Conservation (phyloP, 169 alveolate genomes). For the Cryptosporidium sp. region DNA sequence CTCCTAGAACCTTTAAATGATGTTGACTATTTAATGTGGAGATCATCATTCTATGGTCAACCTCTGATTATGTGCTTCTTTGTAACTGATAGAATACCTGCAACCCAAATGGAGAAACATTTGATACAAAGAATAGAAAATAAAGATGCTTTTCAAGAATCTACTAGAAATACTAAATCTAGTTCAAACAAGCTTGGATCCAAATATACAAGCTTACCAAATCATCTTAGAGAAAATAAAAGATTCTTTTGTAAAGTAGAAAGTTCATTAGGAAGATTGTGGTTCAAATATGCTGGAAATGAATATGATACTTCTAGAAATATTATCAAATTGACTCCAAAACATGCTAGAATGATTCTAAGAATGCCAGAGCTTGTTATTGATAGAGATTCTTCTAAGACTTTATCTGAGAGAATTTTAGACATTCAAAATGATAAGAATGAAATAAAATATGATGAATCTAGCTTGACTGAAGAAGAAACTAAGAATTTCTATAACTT, state of each 20-base stretch:
- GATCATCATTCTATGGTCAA: slow-evolving; percentile 38
- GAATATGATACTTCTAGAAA: slow-evolving; percentile 18
- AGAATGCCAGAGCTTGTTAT: slow-evolving; percentile 36
- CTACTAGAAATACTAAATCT: background rate
- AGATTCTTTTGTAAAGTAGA: slow-evolving; percentile 61
- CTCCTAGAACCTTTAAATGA: slow-evolving; percentile 65
- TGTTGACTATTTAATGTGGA: slow-evolving; percentile 65
- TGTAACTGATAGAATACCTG: slow-evolving; percentile 21
- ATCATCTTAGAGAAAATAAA: slow-evolving; percentile 12
- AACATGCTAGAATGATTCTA: slow-evolving; percentile 29
- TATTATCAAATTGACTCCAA: slow-evolving; percentile 43
- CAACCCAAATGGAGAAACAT: slow-evolving; percentile 1
- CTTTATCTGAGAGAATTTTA: background rate
- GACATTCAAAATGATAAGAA: background rate
- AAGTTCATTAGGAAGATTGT: slow-evolving; percentile 44
- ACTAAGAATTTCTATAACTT: slow-evolving; percentile 20
- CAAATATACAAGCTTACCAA: background rate
- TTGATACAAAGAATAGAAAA: slow-evolving; percentile 40
- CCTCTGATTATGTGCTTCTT: slow-evolving; percentile 70
- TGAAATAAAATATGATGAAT: background rate
- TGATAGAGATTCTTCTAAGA: slow-evolving; percentile 21
- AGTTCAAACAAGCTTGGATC: background rate
- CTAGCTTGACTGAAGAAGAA: slow-evolving; percentile 15
- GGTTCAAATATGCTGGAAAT: slow-evolving; percentile 31
- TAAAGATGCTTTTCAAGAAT: slow-evolving; percentile 52